Conservation (phyloP, 2,329 filamentous ascomycete genomes). For the Atkinsonella hypoxylon region DNA sequence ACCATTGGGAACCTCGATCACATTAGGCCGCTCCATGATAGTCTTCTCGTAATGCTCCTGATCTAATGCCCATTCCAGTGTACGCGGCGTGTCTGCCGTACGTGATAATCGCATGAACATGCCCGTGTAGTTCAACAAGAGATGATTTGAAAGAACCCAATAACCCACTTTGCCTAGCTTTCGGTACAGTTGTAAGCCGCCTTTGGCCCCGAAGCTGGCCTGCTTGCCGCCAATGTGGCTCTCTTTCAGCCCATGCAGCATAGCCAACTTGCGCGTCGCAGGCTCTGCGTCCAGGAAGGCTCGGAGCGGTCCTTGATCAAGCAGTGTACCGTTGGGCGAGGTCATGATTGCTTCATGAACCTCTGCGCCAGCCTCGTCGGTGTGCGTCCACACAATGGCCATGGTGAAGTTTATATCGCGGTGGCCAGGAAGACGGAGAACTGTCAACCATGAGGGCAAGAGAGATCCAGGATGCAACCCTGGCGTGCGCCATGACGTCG, state of each 20-base stretch:
- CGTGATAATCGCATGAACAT: slow-evolving; percentile 8
- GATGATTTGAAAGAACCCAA: slow-evolving; percentile 7
- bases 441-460: slow-evolving; percentile 6
- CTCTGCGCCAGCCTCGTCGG: neutral
- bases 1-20: slow-evolving; percentile 4
- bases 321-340: slow-evolving; percentile 6
- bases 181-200: slow-evolving; percentile 6
- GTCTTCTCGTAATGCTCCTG: slow-evolving; percentile 5
- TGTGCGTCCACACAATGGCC: slow-evolving; percentile 8
- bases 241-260: slow-evolving; percentile 8
- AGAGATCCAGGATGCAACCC: slow-evolving; percentile 4
- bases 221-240: slow-evolving; percentile 8
- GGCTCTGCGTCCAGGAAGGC: slow-evolving; percentile 7
- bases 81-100: slow-evolving; percentile 4
- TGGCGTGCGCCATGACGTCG: slow-evolving; percentile 2
- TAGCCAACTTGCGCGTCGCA: slow-evolving; percentile 6
- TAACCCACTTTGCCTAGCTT: slow-evolving; percentile 5
- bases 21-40: neutral
- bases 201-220: slow-evolving; percentile 5
- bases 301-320: slow-evolving; percentile 3
- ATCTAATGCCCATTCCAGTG: slow-evolving; percentile 8
- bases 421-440: slow-evolving; percentile 8
- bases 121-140: slow-evolving; percentile 4
- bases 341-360: slow-evolving; percentile 6
- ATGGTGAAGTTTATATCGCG: slow-evolving; percentile 8